Base-by-base conservation (phyloP, 305 asterid genomes). In the Rubia balearica region DNA sequence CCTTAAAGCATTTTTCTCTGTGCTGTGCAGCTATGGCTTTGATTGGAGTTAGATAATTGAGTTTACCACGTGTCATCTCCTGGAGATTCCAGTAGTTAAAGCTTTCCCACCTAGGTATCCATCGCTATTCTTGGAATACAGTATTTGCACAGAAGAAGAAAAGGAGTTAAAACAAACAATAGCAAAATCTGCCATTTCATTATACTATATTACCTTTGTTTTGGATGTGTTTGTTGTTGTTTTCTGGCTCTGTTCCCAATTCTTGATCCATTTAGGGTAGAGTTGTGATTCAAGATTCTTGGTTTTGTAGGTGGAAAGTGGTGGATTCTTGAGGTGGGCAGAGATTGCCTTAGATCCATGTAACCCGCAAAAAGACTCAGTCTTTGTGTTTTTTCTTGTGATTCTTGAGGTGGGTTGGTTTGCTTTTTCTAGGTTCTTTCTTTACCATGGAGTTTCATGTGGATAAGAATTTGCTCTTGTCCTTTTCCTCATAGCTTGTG, bases 311-410 rank as follows among this genome's bases (percentile, higher is more conserved):
- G 56, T 71, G 68, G 70, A 78, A 65, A 79, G 81, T 80, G 74
- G 51, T 71, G 78, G 88, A 48, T 62, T 27, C 41, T 73, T 64
- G 88, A 78, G 90, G 90, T 81, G 78, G 85, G 80, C 82, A 76
- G 19, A 85, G 76, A 73, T 89, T 85, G 71, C 83, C 86, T 87
- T 73, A 79, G 89, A 90, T 90, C 90, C 94, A 81, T 83, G 92
- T 83, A 86, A 89, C 80, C 82, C 67, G 80, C 88, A 73, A 83
- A 81, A 86, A 87, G 89, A 78, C 77, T 65, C 71, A 53, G 79
- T 78, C 84, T 81, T 69, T 67, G 70, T 81, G 84, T 77, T 70
- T 81, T 85, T 88, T 67, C 85, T 65, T 87, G 88, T 87, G 96
- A 87, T 81, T 86, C 85, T 82, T 81, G 36, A 57, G 88, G 70